phyloP scores from a whole-genome alignment of 306 rosid species.

The Vachellia collinsii region DNA sequence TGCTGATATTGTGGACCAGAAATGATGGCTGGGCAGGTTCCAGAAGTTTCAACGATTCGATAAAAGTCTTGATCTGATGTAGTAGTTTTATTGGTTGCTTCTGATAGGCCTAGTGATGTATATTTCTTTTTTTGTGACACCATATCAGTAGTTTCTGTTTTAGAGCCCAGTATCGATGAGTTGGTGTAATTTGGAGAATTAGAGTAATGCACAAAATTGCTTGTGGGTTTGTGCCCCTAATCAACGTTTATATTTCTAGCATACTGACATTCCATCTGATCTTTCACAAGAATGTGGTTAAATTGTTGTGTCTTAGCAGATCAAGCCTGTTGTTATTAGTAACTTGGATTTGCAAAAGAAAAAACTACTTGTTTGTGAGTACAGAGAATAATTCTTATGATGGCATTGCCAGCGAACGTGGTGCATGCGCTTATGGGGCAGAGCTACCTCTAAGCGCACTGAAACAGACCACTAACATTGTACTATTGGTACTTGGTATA shows the following conservation, averaged over 20 bases:
- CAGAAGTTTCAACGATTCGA: constrained; percentile 13
- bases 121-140: background rate
- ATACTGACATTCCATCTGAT: background rate
- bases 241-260: constrained; percentile 21
- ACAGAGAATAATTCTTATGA: background rate
- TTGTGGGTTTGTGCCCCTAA: constrained; percentile 31
- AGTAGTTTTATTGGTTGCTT: constrained; percentile 26
- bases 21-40: constrained; percentile 32
- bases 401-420: background rate
- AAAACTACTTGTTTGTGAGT: background rate
- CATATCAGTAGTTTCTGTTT: constrained; percentile 34
- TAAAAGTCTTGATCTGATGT: constrained; percentile 28
- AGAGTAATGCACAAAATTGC: constrained; percentile 21
- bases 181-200: constrained; percentile 17
- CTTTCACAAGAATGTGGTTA: background rate
- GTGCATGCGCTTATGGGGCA: constrained; percentile 12
- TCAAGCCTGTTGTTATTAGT: too few relatives aligned
- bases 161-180: constrained; percentile 1
- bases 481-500: background rate
- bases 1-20: constrained; percentile 46
- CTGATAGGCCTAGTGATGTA: constrained; percentile 18
- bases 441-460: background rate
- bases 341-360: background rate
- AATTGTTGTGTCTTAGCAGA: too few relatives aligned
- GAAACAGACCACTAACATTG: too few relatives aligned